Evolutionary conservation across 2,329 filamentous ascomycete genomes (phyloP).

Genomic region (Lachnellula suecica): DNA sequence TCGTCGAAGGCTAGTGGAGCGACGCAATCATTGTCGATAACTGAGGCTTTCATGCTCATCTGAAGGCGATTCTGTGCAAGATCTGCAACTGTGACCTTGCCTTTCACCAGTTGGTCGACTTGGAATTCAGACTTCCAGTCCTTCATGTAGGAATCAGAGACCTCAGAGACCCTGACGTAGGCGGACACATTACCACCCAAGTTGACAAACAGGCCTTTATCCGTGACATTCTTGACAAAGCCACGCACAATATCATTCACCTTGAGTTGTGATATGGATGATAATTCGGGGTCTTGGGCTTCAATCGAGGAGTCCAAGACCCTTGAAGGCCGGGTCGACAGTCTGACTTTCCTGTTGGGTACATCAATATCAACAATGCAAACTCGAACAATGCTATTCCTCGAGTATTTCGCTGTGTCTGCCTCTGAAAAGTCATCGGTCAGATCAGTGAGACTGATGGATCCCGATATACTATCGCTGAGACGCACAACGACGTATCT

Average conservation of each 20-base stretch:
- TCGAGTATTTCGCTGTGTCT: conserved; percentile 71
- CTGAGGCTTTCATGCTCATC: conserved; percentile 83
- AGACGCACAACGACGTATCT: conserved; percentile 83
- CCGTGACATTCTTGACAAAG: conserved; percentile 86
- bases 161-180: conserved; percentile 80
- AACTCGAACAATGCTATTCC: conserved; percentile 86
- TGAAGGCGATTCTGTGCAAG: conserved; percentile 69
- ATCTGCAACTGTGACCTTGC: conserved; percentile 76
- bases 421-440: conserved; percentile 83
- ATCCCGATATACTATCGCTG: conserved; percentile 75
- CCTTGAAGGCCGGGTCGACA: conserved; percentile 84
- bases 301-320: conserved; percentile 82
- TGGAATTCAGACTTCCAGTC: conserved; percentile 93
- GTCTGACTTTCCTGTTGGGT: conserved; percentile 77
- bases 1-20: conserved; percentile 74
- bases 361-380: conserved; percentile 78
- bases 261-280: conserved; percentile 66
- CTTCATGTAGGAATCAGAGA: conserved; percentile 89
- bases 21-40: conserved; percentile 76
- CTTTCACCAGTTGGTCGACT: conserved; percentile 86
- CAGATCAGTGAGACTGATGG: conserved; percentile 79
- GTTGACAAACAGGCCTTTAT: conserved; percentile 85
- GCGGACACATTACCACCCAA: conserved; percentile 80
- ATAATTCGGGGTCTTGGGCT: conserved; percentile 79
- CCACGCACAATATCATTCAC: conserved; percentile 81